Conservation (phyloP, 495 filamentous ascomycete species). For the Aspergillus egyptiacus region DNA sequence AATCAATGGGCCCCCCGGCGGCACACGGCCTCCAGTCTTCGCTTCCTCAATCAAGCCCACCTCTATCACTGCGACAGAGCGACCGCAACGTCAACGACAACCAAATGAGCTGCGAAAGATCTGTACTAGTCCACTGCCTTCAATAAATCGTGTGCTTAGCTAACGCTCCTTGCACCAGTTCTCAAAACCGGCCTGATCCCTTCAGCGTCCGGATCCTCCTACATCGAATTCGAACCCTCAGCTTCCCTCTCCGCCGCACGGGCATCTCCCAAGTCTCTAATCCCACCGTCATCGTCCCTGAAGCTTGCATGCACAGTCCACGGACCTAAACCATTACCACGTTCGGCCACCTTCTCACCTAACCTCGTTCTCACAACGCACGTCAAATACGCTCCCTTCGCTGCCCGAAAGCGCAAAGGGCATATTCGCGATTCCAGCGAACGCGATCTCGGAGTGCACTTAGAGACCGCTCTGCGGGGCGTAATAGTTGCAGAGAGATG, state of each 20-base stretch:
- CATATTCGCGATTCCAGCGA: conserved; percentile 84
- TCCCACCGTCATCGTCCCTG: conserved; percentile 54
- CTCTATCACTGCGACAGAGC: conserved; percentile 32
- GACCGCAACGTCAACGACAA: conserved; percentile 47
- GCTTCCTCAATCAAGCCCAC: conserved; percentile 38
- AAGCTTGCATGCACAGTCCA: conserved; percentile 92
- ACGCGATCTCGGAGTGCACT: conserved; percentile 81
- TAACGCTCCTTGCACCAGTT: conserved; percentile 47
- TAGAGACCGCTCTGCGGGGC: conserved; percentile 84
- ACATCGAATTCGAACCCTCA: conserved; percentile 74
- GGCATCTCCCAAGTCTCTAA: conserved; percentile 42
- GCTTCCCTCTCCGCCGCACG: conserved; percentile 43
- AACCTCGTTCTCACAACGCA: conserved; percentile 85
- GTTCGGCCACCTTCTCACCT: conserved; percentile 81
- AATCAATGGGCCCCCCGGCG: conserved; percentile 78
- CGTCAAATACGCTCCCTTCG: conserved; percentile 95
- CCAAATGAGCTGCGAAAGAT: conserved; percentile 70
- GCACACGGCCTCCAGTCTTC: conserved; percentile 72
- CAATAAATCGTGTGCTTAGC: background rate
- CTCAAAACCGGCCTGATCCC: conserved; percentile 88
- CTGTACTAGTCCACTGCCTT: conserved; percentile 53
- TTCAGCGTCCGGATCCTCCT: conserved; percentile 89
- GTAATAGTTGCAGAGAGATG: conserved; percentile 87
- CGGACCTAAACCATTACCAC: conserved; percentile 83
- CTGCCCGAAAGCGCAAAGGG: conserved; percentile 70